Base-by-base conservation (phyloP, 495 filamentous ascomycete species). In the Neurospora sp. region DNA sequence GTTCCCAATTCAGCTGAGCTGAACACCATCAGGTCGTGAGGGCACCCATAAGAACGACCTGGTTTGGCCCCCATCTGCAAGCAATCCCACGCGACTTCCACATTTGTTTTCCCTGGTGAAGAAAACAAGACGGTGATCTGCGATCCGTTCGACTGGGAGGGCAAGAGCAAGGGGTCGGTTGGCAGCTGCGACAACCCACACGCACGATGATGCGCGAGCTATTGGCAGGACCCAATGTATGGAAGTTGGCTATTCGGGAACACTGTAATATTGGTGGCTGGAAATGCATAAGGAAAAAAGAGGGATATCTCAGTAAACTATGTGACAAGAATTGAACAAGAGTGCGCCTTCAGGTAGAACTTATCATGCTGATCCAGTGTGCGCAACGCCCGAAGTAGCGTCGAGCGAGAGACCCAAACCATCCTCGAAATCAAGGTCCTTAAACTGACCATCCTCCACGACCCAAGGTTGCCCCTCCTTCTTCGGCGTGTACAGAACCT, bases 381-480 rank as follows among this genome's bases (percentile, higher is more conserved):
- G 53, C 12, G 53, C 27, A 65, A 65, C 27, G 3, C 53, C 27
- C 3, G 27, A 65, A 9, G 22, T 37, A 14, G 53, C 14, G 27
- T 65, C 27, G 6, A 65, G 53, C 53, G 53, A 65, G 14, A 35
- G 53, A 65, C 53, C 53, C 27, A 65, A 16, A 4, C 14, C 9
- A 14, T 79, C 77, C 53, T 78, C 78, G 42, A 84, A 71, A 74
- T 89, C 83, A 77, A 96, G 78, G 3, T 88, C 92, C 69, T 86
- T 87, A 77, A 97, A 96, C 31, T 78, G 70, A 1, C 93, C 95
- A 40, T 98, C 95, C 79, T 98, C 95, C 31, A 97, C 93, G 6
- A 89, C 83, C 96, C 96, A 98, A 73, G 88, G 90, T 75, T 86
- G 83, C 2, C 83, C 83, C 71, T 78, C 79, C 73, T 87, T 80